A percentile compares a stretch with the other conserved stretches of the same genome.
These are phyloP conservation scores for Dothideomycetes sp. DNA, from an alignment of 2,329 filamentous ascomycete genomes.

Conservation along the genomic window DNA sequence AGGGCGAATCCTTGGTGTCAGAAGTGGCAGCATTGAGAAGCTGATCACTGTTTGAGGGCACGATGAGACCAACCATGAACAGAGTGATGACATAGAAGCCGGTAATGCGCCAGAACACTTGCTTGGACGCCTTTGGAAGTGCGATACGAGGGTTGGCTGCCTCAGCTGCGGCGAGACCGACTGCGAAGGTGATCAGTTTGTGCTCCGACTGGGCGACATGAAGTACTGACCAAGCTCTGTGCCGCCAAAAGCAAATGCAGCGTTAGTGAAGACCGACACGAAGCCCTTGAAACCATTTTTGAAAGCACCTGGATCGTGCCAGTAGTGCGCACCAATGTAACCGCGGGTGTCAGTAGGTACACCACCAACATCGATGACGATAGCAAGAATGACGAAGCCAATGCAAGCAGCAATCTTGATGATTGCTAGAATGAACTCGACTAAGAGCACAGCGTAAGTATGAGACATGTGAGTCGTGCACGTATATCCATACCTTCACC, in stretches of 20 bases:
- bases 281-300: constrained; percentile 52
- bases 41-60: constrained; percentile 13
- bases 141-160: constrained; percentile 36
- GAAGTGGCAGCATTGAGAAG: constrained; percentile 22
- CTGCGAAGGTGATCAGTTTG: constrained; percentile 4
- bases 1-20: constrained; percentile 43
- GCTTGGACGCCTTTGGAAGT: constrained; percentile 12
- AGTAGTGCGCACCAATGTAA: constrained; percentile 50
- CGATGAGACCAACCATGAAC: constrained; percentile 14
- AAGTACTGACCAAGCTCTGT: constrained; percentile 37
- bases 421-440: constrained; percentile 24
- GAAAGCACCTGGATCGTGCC: constrained; percentile 26
- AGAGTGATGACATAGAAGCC: constrained; percentile 16
- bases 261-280: constrained; percentile 52
- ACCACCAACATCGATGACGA: constrained; percentile 48
- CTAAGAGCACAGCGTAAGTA: constrained; percentile 4
- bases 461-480: not conserved
- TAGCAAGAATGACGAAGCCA: constrained; percentile 55
- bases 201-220: constrained; percentile 6
- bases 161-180: constrained; percentile 38
- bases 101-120: constrained; percentile 15
- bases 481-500: constrained; percentile 14
- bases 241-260: constrained; percentile 52
- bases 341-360: constrained; percentile 42
- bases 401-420: constrained; percentile 34